Evolutionary conservation across 176 grass and related monocot species (phyloP), one percentile per base, ranked within the genome.

Genomic region (Zoysia japonica): DNA sequence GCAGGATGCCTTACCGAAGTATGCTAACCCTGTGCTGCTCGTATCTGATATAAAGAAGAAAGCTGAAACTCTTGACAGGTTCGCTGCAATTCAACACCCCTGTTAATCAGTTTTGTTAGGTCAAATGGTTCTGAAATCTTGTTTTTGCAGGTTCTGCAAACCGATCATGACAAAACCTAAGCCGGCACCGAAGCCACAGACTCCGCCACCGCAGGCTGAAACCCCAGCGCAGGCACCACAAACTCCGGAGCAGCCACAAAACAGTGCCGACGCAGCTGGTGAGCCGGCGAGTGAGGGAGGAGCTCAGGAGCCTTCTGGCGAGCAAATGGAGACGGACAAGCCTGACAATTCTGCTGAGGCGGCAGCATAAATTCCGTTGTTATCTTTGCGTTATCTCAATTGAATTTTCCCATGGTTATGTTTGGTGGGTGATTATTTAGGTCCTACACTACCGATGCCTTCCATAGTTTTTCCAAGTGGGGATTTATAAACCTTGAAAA

Each of bases 81-180:
- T 65, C 0, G 65, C 68, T 53, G 3, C 8, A 42, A 74, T 42
- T 5, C 20, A 52, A 14, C 15, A 57, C 4, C 17, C 10, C 7
- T 17, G 11, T 20, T 0, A 59, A 48, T 49, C 3, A 28, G 28
- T 5, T 9, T 7, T 1, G 53, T 78, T 39, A 36, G 35, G 45
- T 19, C 8, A 39, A 28, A 56, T 40, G 15, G 37, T 67, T 54
- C 78, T 77, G 14, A 77, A 28, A 39, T 59, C 5, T 19, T 19
- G 7, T 36, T 66, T 44, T 71, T 42, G 50, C 82, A 97, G 94
- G 87, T 88, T 90, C 41, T 93, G 89, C 80, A 97, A 86, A 82
- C 75, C 87, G 0, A 91, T 97, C 83, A 90, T 93, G 94, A 93
- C 85, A 40, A 97, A 93, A 72, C 82, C 91, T 0, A 91, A 84